Conservation (phyloP, 257 asterid genomes). For the Lantana camara region DNA sequence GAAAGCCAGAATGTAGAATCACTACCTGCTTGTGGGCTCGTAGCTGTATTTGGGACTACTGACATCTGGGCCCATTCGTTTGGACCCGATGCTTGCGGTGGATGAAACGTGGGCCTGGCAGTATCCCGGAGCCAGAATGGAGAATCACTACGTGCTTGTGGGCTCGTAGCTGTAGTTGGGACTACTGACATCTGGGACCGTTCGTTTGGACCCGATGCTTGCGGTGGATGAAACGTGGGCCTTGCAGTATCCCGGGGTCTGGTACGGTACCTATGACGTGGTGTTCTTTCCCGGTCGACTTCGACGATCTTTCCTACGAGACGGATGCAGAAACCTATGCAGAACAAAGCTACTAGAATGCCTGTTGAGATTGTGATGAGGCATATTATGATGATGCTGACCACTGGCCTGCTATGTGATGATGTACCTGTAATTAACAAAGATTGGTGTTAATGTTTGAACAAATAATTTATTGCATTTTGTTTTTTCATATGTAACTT, state of each 20-base stretch:
- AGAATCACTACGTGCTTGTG: no score
- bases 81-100: no score
- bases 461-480: not conserved
- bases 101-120: no score
- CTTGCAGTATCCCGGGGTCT: no score
- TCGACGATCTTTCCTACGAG: not conserved
- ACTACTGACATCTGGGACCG: no score
- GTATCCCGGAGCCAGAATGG: no score
- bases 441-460: constrained; percentile 6
- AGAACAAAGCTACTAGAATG: constrained; percentile 17
- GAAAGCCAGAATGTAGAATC: constrained; percentile 1
- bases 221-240: constrained; percentile 8
- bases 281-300: not conserved
- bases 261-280: no score
- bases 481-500: no score
- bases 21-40: not conserved
- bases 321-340: constrained; percentile 25
- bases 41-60: no score
- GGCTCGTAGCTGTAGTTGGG: no score
- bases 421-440: constrained; percentile 19
- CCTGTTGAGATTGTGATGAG: constrained; percentile 18
- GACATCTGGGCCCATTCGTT: no score
- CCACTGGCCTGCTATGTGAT: constrained; percentile 4
- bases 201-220: not conserved
- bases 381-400: constrained; percentile 23